Base-by-base conservation (phyloP, 1,139 yeast species). In the Geotrichum histeridarum region DNA sequence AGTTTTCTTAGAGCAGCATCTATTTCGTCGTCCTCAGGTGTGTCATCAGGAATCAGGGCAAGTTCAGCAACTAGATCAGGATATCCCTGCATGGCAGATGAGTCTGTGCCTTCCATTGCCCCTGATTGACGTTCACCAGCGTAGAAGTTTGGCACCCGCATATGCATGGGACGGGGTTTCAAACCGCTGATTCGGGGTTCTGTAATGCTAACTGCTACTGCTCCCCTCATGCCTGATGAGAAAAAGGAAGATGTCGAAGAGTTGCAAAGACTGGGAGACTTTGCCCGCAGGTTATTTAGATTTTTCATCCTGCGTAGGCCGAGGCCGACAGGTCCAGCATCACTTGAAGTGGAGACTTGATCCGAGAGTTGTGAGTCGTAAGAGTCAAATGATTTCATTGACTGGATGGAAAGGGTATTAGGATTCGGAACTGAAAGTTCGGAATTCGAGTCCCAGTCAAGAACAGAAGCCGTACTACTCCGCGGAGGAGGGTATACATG, bases 11-110 rank as follows among this genome's bases (percentile, higher is more conserved):
- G 73, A 0, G 97, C 93, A 53, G 82, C 80, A 54, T 77, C 79
- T n/a, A 90, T 75, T 0, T 96, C 96, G 66, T 83, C 83, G 32
- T 80, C 83, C 41, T 77, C 80, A 47, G 79, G 73, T 0, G 84
- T 74, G 56, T 84, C 91, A 66, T 89, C 96, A 0, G 96, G 91
- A 48, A 89, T 83, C 1, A 85, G 84, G 0, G 93, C 91, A 39
- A 64, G 54, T 43, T 61, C 60, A 2, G 66, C 66, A 15, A 65
- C 67, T 27, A 59, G 50, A 11, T 61, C 62, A 1, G 61, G 27
- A 22, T 22, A 22, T 22, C 27, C 27, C 5, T 22, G 27, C 27
- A 22, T 3, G 27, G 27, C 27, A 22, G 27, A 22, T 8, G 44
- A 9, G 44, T 41, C 44, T 32, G 18, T 41, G 32, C 44, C 44